These are phyloP conservation scores for Candida fluviatilis DNA, from an alignment of 805 yeast species.

Conservation along the genomic window DNA sequence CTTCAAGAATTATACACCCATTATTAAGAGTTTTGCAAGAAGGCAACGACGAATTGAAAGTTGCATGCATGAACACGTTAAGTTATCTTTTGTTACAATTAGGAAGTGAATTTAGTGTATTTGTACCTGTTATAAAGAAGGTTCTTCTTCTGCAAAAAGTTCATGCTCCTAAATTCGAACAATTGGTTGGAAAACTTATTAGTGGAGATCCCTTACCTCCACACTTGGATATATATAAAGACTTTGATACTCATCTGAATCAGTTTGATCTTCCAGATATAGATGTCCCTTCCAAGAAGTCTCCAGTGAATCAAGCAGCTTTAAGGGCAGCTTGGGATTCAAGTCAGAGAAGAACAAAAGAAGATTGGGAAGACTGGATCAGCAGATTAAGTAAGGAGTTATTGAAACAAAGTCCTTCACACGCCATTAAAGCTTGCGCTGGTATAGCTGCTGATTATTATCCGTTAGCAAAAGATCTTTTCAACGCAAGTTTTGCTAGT, in stretches of 20 bases:
- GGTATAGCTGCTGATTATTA: slow-evolving; percentile 81
- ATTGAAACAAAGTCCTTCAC: slow-evolving; percentile 89
- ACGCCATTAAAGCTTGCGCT: slow-evolving; percentile 89
- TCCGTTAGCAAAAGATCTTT: slow-evolving; percentile 84
- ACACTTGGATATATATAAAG: slow-evolving; percentile 64
- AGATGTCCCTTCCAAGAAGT: slow-evolving; percentile 66
- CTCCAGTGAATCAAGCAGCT: slow-evolving; percentile 62
- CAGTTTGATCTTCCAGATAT: slow-evolving; percentile 53
- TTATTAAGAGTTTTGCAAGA: slow-evolving; percentile 60
- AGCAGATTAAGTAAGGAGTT: slow-evolving; percentile 80
- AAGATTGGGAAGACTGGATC: slow-evolving; percentile 99
- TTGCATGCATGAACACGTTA: slow-evolving; percentile 71
- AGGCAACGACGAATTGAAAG: slow-evolving; percentile 54
- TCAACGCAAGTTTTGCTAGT: slow-evolving; percentile 91
- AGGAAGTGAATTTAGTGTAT: slow-evolving; percentile 80
- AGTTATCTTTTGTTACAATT: slow-evolving; percentile 75
- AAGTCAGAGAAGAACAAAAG: slow-evolving; percentile 80
- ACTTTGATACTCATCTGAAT: slow-evolving; percentile 37
- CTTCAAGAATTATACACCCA: slow-evolving; percentile 87
- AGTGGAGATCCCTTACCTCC: slow-evolving; percentile 87
- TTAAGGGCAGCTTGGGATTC: slow-evolving; percentile 90
- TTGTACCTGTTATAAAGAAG: slow-evolving; percentile 76
- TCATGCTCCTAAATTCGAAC: slow-evolving; percentile 73
- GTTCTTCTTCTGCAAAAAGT: slow-evolving; percentile 59
- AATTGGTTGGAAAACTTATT: slow-evolving; percentile 68